Conservation (phyloP, 2,329 filamentous ascomycete genomes). For the Colletotrichum sp. region DNA sequence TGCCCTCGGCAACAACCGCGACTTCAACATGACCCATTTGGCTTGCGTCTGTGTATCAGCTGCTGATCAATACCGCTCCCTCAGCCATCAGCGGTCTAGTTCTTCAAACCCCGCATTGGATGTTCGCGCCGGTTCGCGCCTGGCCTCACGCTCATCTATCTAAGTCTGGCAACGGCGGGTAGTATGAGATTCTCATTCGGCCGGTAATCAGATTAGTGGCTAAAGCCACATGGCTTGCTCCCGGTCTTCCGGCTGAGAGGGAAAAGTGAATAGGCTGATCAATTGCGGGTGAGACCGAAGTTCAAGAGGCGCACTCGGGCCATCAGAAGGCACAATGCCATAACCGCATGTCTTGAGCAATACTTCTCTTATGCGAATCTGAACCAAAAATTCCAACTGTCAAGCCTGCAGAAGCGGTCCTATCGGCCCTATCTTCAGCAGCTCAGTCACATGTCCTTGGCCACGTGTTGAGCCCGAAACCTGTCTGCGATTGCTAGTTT, state of each 20-base stretch:
- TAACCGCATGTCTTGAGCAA: background rate
- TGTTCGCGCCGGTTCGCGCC: background rate
- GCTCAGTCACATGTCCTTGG: background rate
- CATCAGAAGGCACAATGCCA: background rate
- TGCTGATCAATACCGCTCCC: background rate
- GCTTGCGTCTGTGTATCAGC: background rate
- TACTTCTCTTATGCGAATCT: background rate
- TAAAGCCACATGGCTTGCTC: background rate
- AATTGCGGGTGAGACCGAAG: background rate
- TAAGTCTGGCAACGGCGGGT: background rate
- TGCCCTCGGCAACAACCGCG: background rate
- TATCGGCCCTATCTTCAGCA: background rate
- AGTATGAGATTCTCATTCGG: background rate
- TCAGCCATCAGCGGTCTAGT: background rate
- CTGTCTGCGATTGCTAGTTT: background rate
- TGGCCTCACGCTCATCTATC: background rate
- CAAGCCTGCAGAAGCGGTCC: background rate
- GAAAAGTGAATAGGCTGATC: background rate
- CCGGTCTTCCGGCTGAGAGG: background rate
- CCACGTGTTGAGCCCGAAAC: background rate
- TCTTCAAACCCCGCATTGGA: background rate
- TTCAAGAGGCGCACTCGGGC: background rate
- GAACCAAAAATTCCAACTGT: background rate
- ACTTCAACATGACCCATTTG: background rate
- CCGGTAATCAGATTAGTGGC: background rate